Conservation (phyloP, 306 rosid species). For the Phaseolus lunatus region DNA sequence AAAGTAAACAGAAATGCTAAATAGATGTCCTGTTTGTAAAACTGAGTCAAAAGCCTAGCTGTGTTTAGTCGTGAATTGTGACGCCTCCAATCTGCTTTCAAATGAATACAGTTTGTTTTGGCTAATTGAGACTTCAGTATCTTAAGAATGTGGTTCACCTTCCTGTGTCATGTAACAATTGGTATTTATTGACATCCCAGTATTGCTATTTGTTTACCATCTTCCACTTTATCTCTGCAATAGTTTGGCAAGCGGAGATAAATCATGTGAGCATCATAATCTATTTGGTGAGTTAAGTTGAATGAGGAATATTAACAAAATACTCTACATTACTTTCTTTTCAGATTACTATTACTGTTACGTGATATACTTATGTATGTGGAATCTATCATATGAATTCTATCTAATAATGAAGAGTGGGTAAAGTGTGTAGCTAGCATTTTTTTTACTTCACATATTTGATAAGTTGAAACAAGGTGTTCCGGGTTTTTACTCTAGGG, state of each 20-base stretch:
- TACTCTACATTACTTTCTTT: background rate
- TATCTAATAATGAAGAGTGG: background rate
- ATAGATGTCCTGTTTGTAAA: slow-evolving; percentile 45
- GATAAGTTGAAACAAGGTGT: background rate
- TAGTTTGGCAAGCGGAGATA: background rate
- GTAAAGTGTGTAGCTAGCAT: background rate
- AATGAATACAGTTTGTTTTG: slow-evolving; percentile 36
- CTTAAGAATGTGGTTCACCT: slow-evolving; percentile 5
- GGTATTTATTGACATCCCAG: slow-evolving; percentile 12
- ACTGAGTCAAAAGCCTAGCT: slow-evolving; percentile 29
- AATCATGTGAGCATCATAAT: slow-evolving; percentile 4
- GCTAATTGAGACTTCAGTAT: slow-evolving; percentile 36
- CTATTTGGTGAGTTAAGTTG: background rate
- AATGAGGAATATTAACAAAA: background rate
- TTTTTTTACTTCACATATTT: background rate
- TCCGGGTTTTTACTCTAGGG: background rate
- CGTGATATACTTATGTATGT: background rate
- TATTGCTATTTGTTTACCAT: slow-evolving; percentile 28
- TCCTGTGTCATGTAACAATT: slow-evolving; percentile 37
- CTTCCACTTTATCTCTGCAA: slow-evolving; percentile 12
- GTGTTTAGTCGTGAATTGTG: slow-evolving; percentile 35
- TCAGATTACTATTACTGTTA: background rate
- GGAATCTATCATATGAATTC: background rate
- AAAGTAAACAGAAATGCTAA: slow-evolving; percentile 82
- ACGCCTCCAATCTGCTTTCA: slow-evolving; percentile 22